These are phyloP conservation scores for Venturiaceae sp. DNA, from an alignment of 2,329 filamentous ascomycete species.

Conservation along the genomic window DNA sequence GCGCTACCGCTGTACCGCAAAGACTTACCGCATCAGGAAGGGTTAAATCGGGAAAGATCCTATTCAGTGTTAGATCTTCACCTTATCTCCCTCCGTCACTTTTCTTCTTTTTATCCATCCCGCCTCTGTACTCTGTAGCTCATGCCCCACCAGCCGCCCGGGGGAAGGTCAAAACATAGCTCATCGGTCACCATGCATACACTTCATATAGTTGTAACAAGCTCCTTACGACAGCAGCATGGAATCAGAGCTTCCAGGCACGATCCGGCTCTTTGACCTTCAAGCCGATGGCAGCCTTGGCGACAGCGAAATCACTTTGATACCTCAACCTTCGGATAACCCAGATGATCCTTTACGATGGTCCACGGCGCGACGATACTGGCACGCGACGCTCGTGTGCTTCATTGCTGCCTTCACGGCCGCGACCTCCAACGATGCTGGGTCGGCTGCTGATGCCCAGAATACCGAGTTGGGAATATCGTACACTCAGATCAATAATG, in stretches of 20 bases:
- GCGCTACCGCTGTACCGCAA: too few species aligned
- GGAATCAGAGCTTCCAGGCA: not conserved
- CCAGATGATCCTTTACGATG: slow-evolving; percentile 4
- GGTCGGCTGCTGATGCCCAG: slow-evolving; percentile 41
- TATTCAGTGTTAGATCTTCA: too few species aligned
- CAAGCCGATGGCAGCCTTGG: not conserved
- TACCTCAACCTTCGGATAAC: not conserved
- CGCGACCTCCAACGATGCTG: slow-evolving; percentile 46
- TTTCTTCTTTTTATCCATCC: too few species aligned
- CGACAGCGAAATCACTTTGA: not conserved
- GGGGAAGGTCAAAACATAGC: too few species aligned
- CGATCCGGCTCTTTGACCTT: not conserved
- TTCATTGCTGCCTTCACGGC: slow-evolving; percentile 46
- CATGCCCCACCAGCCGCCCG: too few species aligned
- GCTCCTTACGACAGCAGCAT: not conserved
- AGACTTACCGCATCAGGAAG: too few species aligned
- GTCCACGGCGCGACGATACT: not conserved
- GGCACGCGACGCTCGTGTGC: slow-evolving; percentile 42
- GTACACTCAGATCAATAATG: slow-evolving; percentile 44
- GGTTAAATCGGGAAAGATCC: too few species aligned
- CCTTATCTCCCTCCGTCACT: too few species aligned
- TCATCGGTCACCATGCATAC: not conserved
- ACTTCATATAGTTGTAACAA: too few species aligned
- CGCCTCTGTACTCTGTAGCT: too few species aligned
- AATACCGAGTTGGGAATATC: slow-evolving; percentile 40